Base-by-base conservation (phyloP, 345 rosid genomes). In the Carallia brachiata region DNA sequence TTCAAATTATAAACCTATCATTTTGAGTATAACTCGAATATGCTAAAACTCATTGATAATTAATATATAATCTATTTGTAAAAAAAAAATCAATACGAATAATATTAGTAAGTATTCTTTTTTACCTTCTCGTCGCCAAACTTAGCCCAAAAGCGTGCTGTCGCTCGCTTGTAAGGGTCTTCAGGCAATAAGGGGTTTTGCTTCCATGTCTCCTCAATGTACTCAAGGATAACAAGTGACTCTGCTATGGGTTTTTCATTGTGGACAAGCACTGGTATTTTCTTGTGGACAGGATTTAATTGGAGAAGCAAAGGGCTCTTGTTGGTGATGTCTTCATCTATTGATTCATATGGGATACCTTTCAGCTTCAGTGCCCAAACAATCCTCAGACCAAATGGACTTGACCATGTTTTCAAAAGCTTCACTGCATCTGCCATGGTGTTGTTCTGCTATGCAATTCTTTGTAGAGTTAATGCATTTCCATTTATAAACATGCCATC, bases 401-500 rank as follows among this genome's bases (percentile, higher is more conserved):
- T 75, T 37, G 82, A 78, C 84, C 82, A 81, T 75, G 81, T 69
- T 65, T 78, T 78, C 18, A 81, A 52, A 52, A 78, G 77, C 79
- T 78, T 78, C 68, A 81, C 81, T 65, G 67, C 81, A 54, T 61
- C 79, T 50, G 37, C 74, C 79, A 71, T 75, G 23, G 3, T 19
- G 7, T 5, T 37, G 1, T 58, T 63, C 1, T 52, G 61, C 63
- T 28, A 39, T 68, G 50, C 62, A 56, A 67, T 16, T 36, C 16
- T 37, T 36, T 36, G 67, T 44, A 10, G 16, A 44, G 48, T 44
- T 10, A 2, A 10, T 9, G 48, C 48, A 44, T 44, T 44, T 39
- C 13, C 47, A 39, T 44, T 44, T 44, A 12, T 44, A 44, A 15
- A 44, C 16, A 44, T 12, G 4, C 15, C 48, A 44, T 44, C 3